Percentiles rank a stretch among this genome's conserved stretches.
Evolutionary conservation across 208 protist species (phyloP).

Genomic region (Leishmania major): DNA sequence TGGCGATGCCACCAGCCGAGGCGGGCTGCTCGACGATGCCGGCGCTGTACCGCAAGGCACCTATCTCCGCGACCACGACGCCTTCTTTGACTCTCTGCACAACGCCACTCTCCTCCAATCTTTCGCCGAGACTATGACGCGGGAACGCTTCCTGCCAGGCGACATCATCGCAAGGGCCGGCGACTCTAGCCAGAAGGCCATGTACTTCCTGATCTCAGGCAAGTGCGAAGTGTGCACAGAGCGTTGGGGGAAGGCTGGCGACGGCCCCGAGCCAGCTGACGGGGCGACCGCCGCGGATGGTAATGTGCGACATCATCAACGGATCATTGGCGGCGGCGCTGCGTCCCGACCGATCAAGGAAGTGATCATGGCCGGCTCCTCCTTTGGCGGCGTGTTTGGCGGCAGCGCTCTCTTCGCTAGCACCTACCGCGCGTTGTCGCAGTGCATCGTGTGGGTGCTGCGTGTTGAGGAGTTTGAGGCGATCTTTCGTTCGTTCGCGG

Average conservation of each 20-base stretch:
- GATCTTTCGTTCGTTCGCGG: slow-evolving; percentile 57
- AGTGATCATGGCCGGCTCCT: slow-evolving; percentile 45
- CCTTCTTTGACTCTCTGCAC: slow-evolving; percentile 63
- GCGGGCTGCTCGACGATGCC: slow-evolving; percentile 8
- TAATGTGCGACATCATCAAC: neutral
- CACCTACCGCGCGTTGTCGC: slow-evolving; percentile 70
- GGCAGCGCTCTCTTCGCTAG: slow-evolving; percentile 53
- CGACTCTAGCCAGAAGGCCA: slow-evolving; percentile 48
- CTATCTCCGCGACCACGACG: slow-evolving; percentile 59
- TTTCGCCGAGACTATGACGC: slow-evolving; percentile 63
- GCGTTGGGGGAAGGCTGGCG: slow-evolving; percentile 1
- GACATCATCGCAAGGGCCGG: slow-evolving; percentile 64
- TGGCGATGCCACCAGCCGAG: neutral
- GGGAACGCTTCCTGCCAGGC: slow-evolving; percentile 55
- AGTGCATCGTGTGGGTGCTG: slow-evolving; percentile 83
- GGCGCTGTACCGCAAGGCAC: slow-evolving; percentile 33
- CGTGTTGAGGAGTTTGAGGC: slow-evolving; percentile 61
- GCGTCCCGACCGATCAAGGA: slow-evolving; percentile 10
- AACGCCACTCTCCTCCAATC: slow-evolving; percentile 60
- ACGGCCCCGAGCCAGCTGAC: neutral
- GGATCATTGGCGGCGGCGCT: neutral
- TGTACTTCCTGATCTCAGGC: slow-evolving; percentile 86
- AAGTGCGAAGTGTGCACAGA: slow-evolving; percentile 64
- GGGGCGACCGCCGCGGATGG: neutral
- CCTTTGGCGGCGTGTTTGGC: slow-evolving; percentile 83